phyloP scores from a whole-genome alignment of 805 yeast species.

The Soucietia sequanensis region DNA sequence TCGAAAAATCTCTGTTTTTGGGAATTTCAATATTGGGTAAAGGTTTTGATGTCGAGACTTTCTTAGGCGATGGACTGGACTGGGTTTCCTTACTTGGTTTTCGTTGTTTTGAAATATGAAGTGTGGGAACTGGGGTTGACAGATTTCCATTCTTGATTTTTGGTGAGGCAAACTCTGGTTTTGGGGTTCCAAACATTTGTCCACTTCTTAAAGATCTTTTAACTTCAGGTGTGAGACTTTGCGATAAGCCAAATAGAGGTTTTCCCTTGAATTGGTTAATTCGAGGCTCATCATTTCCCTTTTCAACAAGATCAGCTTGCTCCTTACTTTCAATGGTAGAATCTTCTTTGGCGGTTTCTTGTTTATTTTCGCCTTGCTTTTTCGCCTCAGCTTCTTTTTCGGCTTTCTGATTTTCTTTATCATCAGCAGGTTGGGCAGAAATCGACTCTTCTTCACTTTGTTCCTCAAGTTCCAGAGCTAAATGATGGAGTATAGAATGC shows the following conservation, averaged over 20 bases:
- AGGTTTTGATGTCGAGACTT: not conserved
- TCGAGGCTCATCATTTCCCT: too few species aligned
- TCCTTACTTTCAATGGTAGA: not conserved
- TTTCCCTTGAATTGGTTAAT: too few species aligned
- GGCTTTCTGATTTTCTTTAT: conserved; percentile 1
- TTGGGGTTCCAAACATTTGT: conserved; percentile 13
- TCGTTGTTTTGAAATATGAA: conserved; percentile 4
- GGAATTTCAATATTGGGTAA: conserved; percentile 4
- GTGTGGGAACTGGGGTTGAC: conserved; percentile 1
- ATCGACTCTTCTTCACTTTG: conserved; percentile 1
- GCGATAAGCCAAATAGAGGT: too few species aligned
- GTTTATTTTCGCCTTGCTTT: conserved; percentile 1
- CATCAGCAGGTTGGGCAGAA: not conserved
- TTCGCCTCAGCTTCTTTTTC: not conserved
- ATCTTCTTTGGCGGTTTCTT: not conserved
- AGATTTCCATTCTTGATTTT: not conserved
- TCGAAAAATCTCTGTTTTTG: not conserved
- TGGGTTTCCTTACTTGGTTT: conserved; percentile 1
- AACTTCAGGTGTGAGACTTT: too few species aligned
- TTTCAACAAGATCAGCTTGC: not conserved
- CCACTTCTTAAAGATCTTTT: conserved; percentile 25
- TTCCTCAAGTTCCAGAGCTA: not conserved
- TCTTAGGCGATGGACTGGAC: conserved; percentile 2
- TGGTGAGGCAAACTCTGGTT: conserved; percentile 2
- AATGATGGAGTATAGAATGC: not conserved